Percentiles rank a stretch among this genome's conserved stretches.
Conservation (phyloP, 495 filamentous ascomycete genomes). For the Aspergillus saccharolyticus region DNA sequence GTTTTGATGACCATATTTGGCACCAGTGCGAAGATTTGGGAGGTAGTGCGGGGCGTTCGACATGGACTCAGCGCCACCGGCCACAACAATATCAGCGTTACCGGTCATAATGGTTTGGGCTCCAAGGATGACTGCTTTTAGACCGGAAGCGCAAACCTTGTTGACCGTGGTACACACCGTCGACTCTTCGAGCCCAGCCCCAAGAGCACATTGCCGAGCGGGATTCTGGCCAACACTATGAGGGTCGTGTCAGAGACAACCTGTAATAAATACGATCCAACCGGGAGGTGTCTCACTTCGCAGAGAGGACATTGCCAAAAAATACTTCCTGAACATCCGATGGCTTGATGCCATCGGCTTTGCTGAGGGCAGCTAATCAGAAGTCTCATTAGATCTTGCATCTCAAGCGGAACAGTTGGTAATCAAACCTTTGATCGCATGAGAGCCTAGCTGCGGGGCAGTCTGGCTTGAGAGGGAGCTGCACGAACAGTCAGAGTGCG, state of each 20-base stretch:
- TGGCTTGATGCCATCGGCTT: constrained; percentile 77
- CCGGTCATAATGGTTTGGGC: constrained; percentile 96
- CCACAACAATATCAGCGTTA: constrained; percentile 82
- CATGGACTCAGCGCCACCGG: constrained; percentile 95
- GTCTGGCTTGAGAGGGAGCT: constrained; percentile 81
- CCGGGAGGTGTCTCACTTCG: constrained; percentile 58
- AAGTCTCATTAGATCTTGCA: constrained; percentile 12
- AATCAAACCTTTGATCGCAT: constrained; percentile 79
- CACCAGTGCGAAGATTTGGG: constrained; percentile 71
- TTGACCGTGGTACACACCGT: constrained; percentile 91
- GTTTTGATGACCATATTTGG: constrained; percentile 83
- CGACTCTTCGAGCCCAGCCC: constrained; percentile 71
- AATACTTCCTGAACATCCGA: constrained; percentile 90
- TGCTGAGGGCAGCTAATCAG: constrained; percentile 69
- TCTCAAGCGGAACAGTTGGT: background rate
- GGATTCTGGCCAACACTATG: constrained; percentile 91
- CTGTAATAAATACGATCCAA: constrained; percentile 2
- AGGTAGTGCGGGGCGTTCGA: constrained; percentile 97
- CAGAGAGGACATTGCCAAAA: constrained; percentile 96
- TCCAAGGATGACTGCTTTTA: constrained; percentile 93
- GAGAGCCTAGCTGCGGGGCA: constrained; percentile 81
- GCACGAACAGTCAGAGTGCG: constrained; percentile 14
- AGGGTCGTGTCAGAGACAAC: constrained; percentile 11
- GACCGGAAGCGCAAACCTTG: constrained; percentile 93
- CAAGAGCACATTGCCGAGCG: constrained; percentile 86